Evolutionary conservation across 2,329 filamentous ascomycete genomes (phyloP), one percentile per base, ranked within the genome.

Genomic region (Paecilomyces sp.): DNA sequence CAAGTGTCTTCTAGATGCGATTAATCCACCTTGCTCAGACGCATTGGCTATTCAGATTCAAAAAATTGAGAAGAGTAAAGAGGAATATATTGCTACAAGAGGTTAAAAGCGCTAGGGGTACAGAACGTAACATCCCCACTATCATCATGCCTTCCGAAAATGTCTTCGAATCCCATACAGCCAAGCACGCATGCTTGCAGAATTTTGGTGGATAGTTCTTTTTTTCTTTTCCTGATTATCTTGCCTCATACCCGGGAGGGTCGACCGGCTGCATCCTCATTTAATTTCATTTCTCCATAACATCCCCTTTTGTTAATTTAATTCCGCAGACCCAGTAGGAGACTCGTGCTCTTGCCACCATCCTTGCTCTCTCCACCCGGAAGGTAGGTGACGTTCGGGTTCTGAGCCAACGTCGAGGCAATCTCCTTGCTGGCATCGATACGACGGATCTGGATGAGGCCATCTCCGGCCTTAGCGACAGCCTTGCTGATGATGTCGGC

Each of bases 361-460:
- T 81, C 80, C 63, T 81, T 82, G 51, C 79, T 78, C 52, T 77
- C 76, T 41, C 76, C 77, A 67, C 90, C 86, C 2, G 94, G 94
- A 64, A 99, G 79, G 77, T 99, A 99, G 55, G 92, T 92, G 58
- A 99, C 92, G 70, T 99, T 97, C 62, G 94, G 92, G 79, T 99
- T 99, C 61, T 81, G 80, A 22, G 93, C 86, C 71, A 99, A 79
- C 66, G 92, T 93, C 78, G 92, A 86, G 9, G 94, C 94, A 77
- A 99, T 97, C 70, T 99, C 95, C 76, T 88, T 91, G 74, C 91
- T 92, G 13, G 94, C 95, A 82, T 99, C 94, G 71, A 99, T 97
- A 82, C 93, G 89, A 82, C 94, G 84, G 77, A 99, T 97, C 85
- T 94, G 87, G 66, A 99, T 90, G 70, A 99, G 82, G 52, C 94